A percentile compares a stretch with the other conserved stretches of the same genome.
phyloP scores from a whole-genome alignment of 257 asterid genomes.

The Prunella vulgaris region DNA sequence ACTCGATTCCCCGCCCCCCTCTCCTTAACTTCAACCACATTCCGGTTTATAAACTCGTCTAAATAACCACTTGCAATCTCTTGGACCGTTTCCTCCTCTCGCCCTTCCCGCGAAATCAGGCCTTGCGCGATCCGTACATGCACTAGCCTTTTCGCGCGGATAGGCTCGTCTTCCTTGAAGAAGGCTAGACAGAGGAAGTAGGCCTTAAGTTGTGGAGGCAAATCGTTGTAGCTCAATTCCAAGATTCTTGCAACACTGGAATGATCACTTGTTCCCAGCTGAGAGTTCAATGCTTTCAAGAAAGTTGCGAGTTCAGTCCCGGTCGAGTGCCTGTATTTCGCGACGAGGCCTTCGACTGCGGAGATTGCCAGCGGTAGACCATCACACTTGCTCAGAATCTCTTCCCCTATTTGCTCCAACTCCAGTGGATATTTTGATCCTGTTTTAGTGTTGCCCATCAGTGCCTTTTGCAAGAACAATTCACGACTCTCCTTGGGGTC shows the following conservation, averaged over 20 bases:
- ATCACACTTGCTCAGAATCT: constrained; percentile 17
- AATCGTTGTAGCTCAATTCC: constrained; percentile 25
- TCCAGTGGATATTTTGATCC: constrained; percentile 2
- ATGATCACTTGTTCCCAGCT: background rate
- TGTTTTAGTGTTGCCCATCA: background rate
- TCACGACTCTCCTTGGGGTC: constrained; percentile 18
- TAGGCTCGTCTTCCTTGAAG: constrained; percentile 13
- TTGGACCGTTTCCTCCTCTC: constrained; percentile 9
- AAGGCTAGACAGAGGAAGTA: constrained; percentile 21
- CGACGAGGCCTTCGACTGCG: constrained; percentile 19
- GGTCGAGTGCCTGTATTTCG: background rate
- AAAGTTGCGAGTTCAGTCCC: constrained; percentile 18
- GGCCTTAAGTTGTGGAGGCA: constrained; percentile 23
- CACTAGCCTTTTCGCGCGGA: constrained; percentile 5
- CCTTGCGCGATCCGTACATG: constrained; percentile 27
- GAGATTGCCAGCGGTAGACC: constrained; percentile 33
- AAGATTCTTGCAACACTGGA: background rate
- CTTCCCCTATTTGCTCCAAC: constrained; percentile 11
- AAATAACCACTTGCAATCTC: constrained; percentile 20
- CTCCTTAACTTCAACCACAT: constrained; percentile 13
- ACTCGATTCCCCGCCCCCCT: background rate
- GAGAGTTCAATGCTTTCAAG: background rate
- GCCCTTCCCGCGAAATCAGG: background rate
- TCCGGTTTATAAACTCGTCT: constrained; percentile 23
- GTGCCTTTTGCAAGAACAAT: constrained; percentile 20